A percentile compares a stretch with the other conserved stretches of the same genome.
Conservation (phyloP, 805 yeast species). For the Hanseniaspora occidentalis region DNA sequence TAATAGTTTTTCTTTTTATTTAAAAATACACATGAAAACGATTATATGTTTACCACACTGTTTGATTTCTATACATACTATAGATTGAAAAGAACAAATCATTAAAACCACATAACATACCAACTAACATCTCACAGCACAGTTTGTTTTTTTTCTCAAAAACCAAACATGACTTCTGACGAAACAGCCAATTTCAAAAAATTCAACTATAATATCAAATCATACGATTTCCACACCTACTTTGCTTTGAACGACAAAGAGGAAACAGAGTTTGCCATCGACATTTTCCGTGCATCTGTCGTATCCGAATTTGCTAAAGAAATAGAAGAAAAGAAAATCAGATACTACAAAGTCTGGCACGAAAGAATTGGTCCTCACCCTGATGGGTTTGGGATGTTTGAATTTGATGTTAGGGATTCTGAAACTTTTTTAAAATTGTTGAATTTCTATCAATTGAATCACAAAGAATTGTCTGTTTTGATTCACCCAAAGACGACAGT, state of each 20-base stretch:
- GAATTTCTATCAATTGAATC: slow-evolving; percentile 41
- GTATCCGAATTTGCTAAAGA: slow-evolving; percentile 31
- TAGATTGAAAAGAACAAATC: no score
- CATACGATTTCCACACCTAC: slow-evolving; percentile 48
- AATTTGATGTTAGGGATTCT: slow-evolving; percentile 37
- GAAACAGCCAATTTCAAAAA: background rate
- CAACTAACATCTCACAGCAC: no score
- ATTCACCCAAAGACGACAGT: slow-evolving; percentile 41
- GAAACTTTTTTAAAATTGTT: slow-evolving; percentile 32
- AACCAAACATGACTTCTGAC: no score
- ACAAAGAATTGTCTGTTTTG: slow-evolving; percentile 38
- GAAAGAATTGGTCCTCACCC: slow-evolving; percentile 49
- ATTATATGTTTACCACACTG: no score
- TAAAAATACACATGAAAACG: no score
- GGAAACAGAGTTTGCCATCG: slow-evolving; percentile 25
- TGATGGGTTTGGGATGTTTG: slow-evolving; percentile 37
- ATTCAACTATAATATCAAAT: slow-evolving; percentile 19
- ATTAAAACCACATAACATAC: no score
- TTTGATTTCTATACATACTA: no score
- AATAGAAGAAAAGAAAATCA: slow-evolving; percentile 25
- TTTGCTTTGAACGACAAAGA: slow-evolving; percentile 19
- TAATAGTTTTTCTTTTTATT: no score
- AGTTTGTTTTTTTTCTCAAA: no score
- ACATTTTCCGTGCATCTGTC: slow-evolving; percentile 28
- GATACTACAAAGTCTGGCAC: slow-evolving; percentile 35